Percentiles rank a stretch among this genome's conserved stretches.
Conservation (phyloP, 1,139 yeast genomes). For the Meyerozyma sp. region DNA sequence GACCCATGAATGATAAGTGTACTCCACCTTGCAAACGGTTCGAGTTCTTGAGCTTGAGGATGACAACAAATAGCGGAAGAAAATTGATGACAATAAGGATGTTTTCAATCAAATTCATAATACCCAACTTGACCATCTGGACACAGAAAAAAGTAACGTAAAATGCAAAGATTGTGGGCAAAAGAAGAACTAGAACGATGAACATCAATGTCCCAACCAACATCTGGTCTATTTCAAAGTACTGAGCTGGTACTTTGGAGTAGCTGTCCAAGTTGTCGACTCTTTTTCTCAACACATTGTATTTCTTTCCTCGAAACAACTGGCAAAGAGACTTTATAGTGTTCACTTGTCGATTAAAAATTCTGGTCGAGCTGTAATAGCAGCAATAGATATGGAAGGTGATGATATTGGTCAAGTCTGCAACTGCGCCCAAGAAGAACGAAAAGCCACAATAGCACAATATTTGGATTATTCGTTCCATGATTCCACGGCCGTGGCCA, state of each 20-base stretch:
- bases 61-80: slow-evolving; percentile 77
- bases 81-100: slow-evolving; percentile 66
- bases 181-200: slow-evolving; percentile 67
- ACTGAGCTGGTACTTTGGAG: slow-evolving; percentile 39
- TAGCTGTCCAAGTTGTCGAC: slow-evolving; percentile 54
- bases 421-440: slow-evolving; percentile 56
- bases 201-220: slow-evolving; percentile 84
- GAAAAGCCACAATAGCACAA: slow-evolving; percentile 52
- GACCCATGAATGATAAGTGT: slow-evolving; percentile 27
- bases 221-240: slow-evolving; percentile 80
- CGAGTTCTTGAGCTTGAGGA: slow-evolving; percentile 76
- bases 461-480: slow-evolving; percentile 11
- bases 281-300: slow-evolving; percentile 76
- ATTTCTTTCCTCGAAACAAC: slow-evolving; percentile 84
- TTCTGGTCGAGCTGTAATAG: slow-evolving; percentile 71
- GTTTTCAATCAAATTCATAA: slow-evolving; percentile 55
- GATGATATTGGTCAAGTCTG: slow-evolving; percentile 60
- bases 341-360: slow-evolving; percentile 71
- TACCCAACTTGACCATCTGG: slow-evolving; percentile 46
- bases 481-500: neutral
- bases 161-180: slow-evolving; percentile 87
- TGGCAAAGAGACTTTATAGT: slow-evolving; percentile 72
- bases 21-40: slow-evolving; percentile 90
- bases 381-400: slow-evolving; percentile 74
- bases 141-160: slow-evolving; percentile 67